Conservation (phyloP, 1,139 yeast species). For the Candida sp. region DNA sequence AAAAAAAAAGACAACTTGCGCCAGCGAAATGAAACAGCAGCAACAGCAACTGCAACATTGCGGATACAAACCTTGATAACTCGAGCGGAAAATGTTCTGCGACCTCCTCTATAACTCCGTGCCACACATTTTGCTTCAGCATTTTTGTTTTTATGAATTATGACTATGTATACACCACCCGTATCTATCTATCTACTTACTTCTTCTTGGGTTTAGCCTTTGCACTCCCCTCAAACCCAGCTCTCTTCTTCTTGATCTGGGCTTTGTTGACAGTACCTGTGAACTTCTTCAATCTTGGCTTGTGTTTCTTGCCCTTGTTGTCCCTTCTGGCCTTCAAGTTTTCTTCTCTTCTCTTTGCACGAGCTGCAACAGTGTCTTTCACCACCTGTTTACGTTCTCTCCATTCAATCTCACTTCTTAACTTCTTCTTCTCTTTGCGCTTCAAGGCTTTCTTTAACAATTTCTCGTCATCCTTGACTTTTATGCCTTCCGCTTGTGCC, state of each 20-base stretch:
- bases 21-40: neutral
- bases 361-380: conserved; percentile 72
- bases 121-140: neutral
- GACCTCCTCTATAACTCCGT: neutral
- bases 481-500: conserved; percentile 88
- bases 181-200: neutral
- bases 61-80: too few species aligned
- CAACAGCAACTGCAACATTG: neutral
- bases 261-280: conserved; percentile 54
- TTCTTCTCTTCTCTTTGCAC: conserved; percentile 86
- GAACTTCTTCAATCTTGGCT: conserved; percentile 70
- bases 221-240: conserved; percentile 62
- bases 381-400: conserved; percentile 82
- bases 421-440: conserved; percentile 78
- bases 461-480: conserved; percentile 89
- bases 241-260: conserved; percentile 45
- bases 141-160: too few species aligned
- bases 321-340: conserved; percentile 83
- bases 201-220: conserved; percentile 36
- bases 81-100: neutral
- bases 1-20: neutral
- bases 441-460: conserved; percentile 85
- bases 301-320: conserved; percentile 76
- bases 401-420: conserved; percentile 88
- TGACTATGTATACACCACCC: too few species aligned